phyloP scores from a whole-genome alignment of 176 grass and related monocot genomes.

The Ampelocalamus luodianensis region DNA sequence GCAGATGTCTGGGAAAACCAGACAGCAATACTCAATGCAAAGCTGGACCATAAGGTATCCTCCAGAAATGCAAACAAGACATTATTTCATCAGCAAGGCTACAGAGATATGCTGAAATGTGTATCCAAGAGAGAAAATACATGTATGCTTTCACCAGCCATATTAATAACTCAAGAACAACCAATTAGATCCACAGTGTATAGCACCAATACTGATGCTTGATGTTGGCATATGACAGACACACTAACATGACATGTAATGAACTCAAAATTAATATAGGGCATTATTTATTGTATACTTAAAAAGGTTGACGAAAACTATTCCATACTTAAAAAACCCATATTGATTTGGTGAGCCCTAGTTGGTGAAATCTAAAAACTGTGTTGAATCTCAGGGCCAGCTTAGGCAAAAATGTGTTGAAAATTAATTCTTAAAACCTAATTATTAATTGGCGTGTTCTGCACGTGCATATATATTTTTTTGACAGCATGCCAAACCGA shows the following conservation, averaged over 20 bases:
- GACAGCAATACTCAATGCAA: slow-evolving; percentile 32
- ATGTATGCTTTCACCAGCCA: neutral
- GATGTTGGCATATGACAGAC: neutral
- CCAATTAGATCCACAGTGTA: neutral
- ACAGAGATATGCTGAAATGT: slow-evolving; percentile 17
- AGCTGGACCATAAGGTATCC: neutral
- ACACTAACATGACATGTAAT: neutral
- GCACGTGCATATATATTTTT: neutral
- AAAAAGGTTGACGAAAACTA: neutral
- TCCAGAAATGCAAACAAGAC: neutral
- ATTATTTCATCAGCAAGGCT: slow-evolving; percentile 7
- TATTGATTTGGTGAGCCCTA: neutral
- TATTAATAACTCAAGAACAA: neutral
- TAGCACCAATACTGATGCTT: neutral
- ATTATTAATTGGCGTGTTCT: neutral
- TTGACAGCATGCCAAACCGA: neutral
- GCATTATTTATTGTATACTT: neutral
- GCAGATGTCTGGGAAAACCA: neutral
- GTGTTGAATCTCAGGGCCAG: neutral
- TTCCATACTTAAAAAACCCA: neutral
- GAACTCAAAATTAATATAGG: neutral
- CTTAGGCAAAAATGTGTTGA: neutral
- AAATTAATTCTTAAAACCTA: neutral
- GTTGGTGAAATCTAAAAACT: neutral
- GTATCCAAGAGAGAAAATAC: neutral